phyloP scores from a whole-genome alignment of 495 filamentous ascomycete species.

The Daldinia grandis region DNA sequence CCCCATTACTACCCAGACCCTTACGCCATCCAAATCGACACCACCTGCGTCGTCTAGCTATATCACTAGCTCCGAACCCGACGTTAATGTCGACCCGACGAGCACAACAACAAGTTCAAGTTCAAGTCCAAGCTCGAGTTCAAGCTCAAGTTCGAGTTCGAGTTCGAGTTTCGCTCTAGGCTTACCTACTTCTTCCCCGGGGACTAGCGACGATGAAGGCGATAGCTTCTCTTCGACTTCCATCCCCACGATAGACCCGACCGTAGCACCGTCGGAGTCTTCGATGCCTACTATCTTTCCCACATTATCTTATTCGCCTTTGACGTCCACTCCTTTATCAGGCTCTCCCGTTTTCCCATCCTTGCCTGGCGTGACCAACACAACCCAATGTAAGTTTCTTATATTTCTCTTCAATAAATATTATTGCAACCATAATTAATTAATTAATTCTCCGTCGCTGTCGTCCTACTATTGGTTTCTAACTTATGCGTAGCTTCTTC shows the following conservation, averaged over 20 bases:
- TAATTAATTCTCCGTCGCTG: neutral
- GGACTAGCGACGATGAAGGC: constrained; percentile 38
- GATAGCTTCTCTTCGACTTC: constrained; percentile 32
- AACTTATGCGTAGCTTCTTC: constrained; percentile 42
- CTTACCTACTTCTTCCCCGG: constrained; percentile 20
- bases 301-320: constrained; percentile 45
- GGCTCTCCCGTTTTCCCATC: constrained; percentile 55
- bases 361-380: constrained; percentile 52
- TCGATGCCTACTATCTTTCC: constrained; percentile 49
- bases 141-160: neutral
- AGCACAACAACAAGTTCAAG: constrained; percentile 2
- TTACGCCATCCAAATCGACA: constrained; percentile 38
- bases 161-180: constrained; percentile 13
- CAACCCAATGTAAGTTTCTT: constrained; percentile 50
- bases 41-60: constrained; percentile 14
- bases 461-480: constrained; percentile 3
- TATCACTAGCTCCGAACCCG: constrained; percentile 15
- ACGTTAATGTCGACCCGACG: constrained; percentile 14
- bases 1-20: constrained; percentile 49
- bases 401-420: no score
- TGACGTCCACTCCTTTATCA: constrained; percentile 62
- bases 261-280: constrained; percentile 46
- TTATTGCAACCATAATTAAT: neutral
- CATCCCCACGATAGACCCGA: constrained; percentile 43
- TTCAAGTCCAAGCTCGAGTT: constrained; percentile 10